Conservation (phyloP, 441 rosid species). For the Syzygium malaccense region DNA sequence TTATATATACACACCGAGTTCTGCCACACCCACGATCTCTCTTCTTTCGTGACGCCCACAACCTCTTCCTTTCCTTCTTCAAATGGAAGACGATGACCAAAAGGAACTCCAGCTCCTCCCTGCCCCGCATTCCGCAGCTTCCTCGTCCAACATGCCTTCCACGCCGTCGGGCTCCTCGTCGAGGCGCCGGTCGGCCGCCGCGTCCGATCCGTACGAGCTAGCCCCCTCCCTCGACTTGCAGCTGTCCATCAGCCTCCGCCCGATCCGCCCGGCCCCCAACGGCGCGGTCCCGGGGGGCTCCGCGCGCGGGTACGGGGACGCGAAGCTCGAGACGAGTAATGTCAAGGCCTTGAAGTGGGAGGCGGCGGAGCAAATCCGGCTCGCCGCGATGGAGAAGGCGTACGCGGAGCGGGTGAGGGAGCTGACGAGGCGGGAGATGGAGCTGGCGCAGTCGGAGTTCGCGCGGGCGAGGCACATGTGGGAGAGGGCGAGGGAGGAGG, state of each 20-base stretch:
- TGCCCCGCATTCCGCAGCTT: conserved; percentile 32
- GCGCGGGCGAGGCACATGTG: conserved; percentile 75
- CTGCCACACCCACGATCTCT: conserved; percentile 7
- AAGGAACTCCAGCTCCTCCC: conserved; percentile 85
- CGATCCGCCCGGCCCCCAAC: conserved; percentile 29
- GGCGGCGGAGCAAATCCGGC: conserved; percentile 78
- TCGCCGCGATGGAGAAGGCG: conserved; percentile 77
- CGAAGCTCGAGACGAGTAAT: conserved; percentile 13
- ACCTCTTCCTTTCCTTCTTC: background rate
- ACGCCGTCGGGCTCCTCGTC: conserved; percentile 16
- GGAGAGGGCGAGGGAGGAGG: conserved; percentile 83
- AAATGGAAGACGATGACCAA: conserved; percentile 50
- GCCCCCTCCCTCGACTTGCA: conserved; percentile 77
- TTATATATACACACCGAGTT: conserved; percentile 18
- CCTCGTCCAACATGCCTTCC: conserved; percentile 16
- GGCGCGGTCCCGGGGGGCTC: conserved; percentile 5
- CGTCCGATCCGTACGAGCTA: conserved; percentile 4
- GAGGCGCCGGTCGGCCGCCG: conserved; percentile 11
- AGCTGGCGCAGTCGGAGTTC: conserved; percentile 85
- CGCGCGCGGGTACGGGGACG: conserved; percentile 18
- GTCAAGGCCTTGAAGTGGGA: conserved; percentile 84
- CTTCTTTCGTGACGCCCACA: background rate
- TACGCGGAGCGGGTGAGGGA: conserved; percentile 95
- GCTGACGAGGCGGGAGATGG: conserved; percentile 83
- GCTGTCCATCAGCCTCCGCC: conserved; percentile 67